Evolutionary conservation across 208 protist genomes (phyloP).

Genomic region (Herpetomonas samuelpessoai): DNA sequence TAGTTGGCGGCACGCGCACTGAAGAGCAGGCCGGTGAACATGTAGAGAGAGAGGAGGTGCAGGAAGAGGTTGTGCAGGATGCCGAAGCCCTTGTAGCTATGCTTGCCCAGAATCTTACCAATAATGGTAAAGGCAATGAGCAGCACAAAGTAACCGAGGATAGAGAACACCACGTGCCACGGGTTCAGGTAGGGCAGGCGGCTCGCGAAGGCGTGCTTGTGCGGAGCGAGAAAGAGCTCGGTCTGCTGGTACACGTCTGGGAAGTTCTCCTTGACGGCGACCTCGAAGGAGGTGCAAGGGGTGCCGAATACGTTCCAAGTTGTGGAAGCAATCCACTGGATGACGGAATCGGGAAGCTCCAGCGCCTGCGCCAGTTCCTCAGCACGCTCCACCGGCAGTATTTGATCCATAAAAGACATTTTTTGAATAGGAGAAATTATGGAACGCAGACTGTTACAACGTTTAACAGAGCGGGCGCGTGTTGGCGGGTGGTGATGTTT

Average conservation of each 20-base stretch:
- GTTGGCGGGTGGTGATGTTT: not conserved
- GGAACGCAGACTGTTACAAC: no score
- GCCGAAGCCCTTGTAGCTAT: slow-evolving; percentile 36
- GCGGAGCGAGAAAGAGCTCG: slow-evolving; percentile 13
- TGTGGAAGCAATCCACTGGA: slow-evolving; percentile 19
- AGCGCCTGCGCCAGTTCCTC: slow-evolving; percentile 34
- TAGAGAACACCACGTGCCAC: slow-evolving; percentile 38
- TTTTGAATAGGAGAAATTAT: no score
- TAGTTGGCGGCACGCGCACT: slow-evolving; percentile 58
- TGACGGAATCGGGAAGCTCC: slow-evolving; percentile 55
- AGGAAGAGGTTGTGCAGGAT: slow-evolving; percentile 70
- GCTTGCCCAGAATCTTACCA: slow-evolving; percentile 48
- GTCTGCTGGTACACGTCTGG: slow-evolving; percentile 17
- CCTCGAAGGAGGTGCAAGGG: slow-evolving; percentile 26
- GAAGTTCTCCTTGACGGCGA: slow-evolving; percentile 18
- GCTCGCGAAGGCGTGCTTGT: slow-evolving; percentile 47
- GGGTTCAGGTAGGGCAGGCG: slow-evolving; percentile 54
- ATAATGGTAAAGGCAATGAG: slow-evolving; percentile 28
- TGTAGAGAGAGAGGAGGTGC: slow-evolving; percentile 63
- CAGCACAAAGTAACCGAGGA: slow-evolving; percentile 41
- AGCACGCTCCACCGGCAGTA: slow-evolving; percentile 36
- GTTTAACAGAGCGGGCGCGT: no score
- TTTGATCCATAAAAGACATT: slow-evolving; percentile 19
- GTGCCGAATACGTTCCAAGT: slow-evolving; percentile 30
- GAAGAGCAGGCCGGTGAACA: slow-evolving; percentile 60